Evolutionary conservation across 2,329 filamentous ascomycete species (phyloP).

Genomic region (Pseudogymnoascus sp.): DNA sequence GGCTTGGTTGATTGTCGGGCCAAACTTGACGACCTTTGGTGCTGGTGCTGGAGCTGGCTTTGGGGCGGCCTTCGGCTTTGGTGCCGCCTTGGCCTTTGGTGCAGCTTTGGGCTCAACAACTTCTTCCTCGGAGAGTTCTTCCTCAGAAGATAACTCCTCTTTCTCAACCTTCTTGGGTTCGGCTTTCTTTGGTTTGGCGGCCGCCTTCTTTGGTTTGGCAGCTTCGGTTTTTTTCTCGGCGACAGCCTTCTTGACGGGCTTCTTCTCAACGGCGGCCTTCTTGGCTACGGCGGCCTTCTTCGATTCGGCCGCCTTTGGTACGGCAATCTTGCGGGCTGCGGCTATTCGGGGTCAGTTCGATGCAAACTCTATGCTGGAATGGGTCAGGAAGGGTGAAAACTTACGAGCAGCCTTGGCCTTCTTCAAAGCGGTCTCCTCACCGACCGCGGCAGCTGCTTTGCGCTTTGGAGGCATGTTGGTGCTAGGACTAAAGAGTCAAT

Average conservation of each 20-base stretch:
- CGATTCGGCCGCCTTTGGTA: conserved; percentile 14
- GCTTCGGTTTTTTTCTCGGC: conserved; percentile 20
- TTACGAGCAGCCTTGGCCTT: neutral
- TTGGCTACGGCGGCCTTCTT: conserved; percentile 17
- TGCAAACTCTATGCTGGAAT: neutral
- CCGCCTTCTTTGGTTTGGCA: conserved; percentile 15
- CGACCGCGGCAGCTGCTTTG: neutral
- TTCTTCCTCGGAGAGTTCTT: neutral
- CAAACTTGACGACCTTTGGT: conserved; percentile 25
- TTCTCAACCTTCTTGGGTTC: conserved; percentile 13
- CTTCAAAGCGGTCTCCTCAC: neutral
- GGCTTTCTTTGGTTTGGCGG: conserved; percentile 14
- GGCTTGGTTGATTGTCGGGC: conserved; percentile 51
- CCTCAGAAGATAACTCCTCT: neutral
- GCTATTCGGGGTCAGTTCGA: neutral
- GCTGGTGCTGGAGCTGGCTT: conserved; percentile 19
- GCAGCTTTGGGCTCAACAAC: conserved; percentile 5
- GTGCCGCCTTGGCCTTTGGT: conserved; percentile 9
- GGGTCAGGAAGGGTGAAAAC: neutral
- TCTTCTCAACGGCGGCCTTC: conserved; percentile 17
- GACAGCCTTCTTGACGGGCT: conserved; percentile 21
- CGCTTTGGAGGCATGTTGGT: conserved; percentile 7
- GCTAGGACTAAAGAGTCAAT: neutral
- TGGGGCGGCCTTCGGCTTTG: conserved; percentile 16
- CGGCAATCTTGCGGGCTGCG: neutral